phyloP scores from a whole-genome alignment of 371 early-diverging fungal species.

The Saksenaea vasiformis region DNA sequence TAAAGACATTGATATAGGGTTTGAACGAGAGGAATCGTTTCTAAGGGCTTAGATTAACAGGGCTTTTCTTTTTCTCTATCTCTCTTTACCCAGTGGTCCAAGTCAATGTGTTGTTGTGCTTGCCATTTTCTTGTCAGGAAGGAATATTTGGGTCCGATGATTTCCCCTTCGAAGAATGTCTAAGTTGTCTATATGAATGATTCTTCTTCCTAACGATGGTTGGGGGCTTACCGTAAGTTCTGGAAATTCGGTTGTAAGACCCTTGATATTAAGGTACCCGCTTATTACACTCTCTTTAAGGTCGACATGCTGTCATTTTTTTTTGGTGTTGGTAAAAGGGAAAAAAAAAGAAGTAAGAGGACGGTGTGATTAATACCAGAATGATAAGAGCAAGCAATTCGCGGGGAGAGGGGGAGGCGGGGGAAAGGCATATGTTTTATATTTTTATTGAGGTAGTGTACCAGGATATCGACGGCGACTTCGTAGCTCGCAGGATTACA shows the following conservation, averaged over 20 bases:
- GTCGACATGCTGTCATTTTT: constrained; percentile 65
- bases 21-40: constrained; percentile 69
- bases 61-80: not conserved
- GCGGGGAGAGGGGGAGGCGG: no score
- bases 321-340: not conserved
- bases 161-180: constrained; percentile 86
- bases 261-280: constrained; percentile 76
- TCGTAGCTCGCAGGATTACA: constrained; percentile 64
- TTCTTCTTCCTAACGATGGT: not conserved
- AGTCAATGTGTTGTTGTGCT: constrained; percentile 74
- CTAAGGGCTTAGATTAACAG: no score
- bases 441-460: constrained; percentile 18
- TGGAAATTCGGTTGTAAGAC: constrained; percentile 71
- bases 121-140: constrained; percentile 90
- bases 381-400: no score
- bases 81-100: constrained; percentile 76
- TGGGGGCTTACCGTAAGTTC: constrained; percentile 38
- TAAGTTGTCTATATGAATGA: constrained; percentile 4
- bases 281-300: constrained; percentile 64
- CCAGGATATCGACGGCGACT: constrained; percentile 74
- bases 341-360: not conserved
- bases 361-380: no score
- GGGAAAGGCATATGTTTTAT: not conserved
- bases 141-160: constrained; percentile 77
- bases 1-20: constrained; percentile 62